Percentiles rank a stretch among this genome's conserved stretches.
phyloP scores from a whole-genome alignment of 768 basidiomycete genomes.

The Termitomyces sp. region DNA sequence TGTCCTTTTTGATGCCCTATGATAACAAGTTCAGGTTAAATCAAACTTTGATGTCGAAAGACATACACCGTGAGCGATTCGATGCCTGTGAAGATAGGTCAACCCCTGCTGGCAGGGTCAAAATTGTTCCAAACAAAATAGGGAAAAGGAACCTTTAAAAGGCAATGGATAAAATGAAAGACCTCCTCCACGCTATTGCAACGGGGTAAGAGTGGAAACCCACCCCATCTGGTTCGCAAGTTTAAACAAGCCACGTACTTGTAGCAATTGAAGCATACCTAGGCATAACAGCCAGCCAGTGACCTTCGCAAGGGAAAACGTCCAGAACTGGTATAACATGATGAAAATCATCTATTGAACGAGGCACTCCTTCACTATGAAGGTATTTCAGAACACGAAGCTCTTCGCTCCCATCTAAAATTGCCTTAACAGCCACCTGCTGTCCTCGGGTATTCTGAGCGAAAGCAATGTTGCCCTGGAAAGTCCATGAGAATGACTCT shows the following conservation, averaged over 20 bases:
- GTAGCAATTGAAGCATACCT: conserved; percentile 9
- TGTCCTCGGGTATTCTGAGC: conserved; percentile 3
- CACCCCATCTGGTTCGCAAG: conserved; percentile 2
- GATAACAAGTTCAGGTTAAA: too few relatives aligned
- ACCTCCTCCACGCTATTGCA: not conserved
- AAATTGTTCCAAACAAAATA: not conserved
- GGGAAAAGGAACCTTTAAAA: too few relatives aligned
- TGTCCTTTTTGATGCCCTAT: not conserved
- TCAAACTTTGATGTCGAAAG: too few relatives aligned
- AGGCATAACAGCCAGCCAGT: conserved; percentile 13
- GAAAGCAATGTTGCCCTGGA: not conserved
- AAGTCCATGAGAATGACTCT: not conserved
- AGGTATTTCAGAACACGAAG: not conserved
- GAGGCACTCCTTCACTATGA: not conserved
- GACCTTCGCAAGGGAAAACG: too few relatives aligned
- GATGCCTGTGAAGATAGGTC: too few relatives aligned
- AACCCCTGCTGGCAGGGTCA: too few relatives aligned
- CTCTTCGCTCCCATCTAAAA: conserved; percentile 2
- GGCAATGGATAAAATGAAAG: not conserved
- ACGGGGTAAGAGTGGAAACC: not conserved
- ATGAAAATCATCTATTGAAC: too few relatives aligned
- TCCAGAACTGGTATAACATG: too few relatives aligned
- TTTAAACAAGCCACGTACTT: too few relatives aligned
- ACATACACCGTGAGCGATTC: too few relatives aligned
- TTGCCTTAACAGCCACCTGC: conserved; percentile 1